Percentiles rank a stretch among this genome's conserved stretches.
Conservation (phyloP, 2,329 filamentous ascomycete species). For the Colletotrichum somersetense region DNA sequence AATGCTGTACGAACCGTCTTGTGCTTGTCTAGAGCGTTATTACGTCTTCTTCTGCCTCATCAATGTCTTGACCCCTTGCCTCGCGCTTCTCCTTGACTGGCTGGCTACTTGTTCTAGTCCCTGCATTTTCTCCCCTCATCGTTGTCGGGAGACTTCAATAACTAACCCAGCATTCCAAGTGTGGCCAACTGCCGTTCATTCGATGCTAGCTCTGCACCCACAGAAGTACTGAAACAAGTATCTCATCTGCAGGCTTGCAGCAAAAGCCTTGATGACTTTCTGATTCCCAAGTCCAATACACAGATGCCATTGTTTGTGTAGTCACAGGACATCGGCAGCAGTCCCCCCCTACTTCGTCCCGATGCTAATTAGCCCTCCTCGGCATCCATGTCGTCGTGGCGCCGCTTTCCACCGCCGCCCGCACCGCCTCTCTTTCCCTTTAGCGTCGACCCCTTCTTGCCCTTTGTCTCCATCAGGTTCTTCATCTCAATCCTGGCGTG, state of each 20-base stretch:
- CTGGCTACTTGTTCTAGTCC: too few species aligned
- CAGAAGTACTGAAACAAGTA: background rate
- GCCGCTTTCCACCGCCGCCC: constrained; percentile 49
- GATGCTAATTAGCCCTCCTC: constrained; percentile 72
- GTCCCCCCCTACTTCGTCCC: too few species aligned
- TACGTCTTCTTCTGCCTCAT: background rate
- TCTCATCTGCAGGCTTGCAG: background rate
- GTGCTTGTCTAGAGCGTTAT: background rate
- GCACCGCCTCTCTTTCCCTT: constrained; percentile 55
- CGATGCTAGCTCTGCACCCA: background rate
- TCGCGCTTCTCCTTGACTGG: background rate
- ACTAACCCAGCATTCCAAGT: background rate
- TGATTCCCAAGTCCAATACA: background rate
- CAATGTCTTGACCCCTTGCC: background rate
- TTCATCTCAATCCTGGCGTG: constrained; percentile 86
- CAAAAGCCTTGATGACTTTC: background rate
- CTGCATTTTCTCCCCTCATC: background rate
- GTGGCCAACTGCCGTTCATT: background rate
- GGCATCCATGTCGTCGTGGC: constrained; percentile 76
- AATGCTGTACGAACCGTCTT: background rate
- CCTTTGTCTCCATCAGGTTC: constrained; percentile 77
- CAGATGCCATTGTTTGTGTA: background rate
- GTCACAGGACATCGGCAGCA: background rate
- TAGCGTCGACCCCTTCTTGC: constrained; percentile 64
- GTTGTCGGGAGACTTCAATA: too few species aligned